Base-by-base conservation (phyloP, 495 filamentous ascomycete species). In the Pyrenula massariospora region DNA sequence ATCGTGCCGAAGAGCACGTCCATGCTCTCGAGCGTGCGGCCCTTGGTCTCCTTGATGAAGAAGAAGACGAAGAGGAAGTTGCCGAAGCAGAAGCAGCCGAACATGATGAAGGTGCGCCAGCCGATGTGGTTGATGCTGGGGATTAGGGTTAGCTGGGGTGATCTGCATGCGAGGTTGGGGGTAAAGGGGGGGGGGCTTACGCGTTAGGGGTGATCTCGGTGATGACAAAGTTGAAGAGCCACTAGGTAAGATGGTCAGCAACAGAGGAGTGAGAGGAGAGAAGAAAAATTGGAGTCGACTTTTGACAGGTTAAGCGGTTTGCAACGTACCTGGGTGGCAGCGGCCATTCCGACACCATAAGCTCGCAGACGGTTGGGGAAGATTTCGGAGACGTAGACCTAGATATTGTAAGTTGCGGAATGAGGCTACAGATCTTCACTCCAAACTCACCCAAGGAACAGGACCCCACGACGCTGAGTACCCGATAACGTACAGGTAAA, bases 1-100 rank as follows among this genome's bases (percentile, higher is more conserved):
- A 75, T 61, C 22, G 66, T 62, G 10, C 73, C 74, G 42, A 77
- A 77, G 11, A 77, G 54, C n/a, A 73, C 52, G 59, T 77, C 74
- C 73, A 76, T 77, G 20, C 75, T 73, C 54, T 78, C 75, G 49
- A 78, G 60, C 24, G 68, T 70, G 23, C 72, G 56, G 1, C 80
- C 79, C 21, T 78, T 80, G 2, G 83, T 87, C 66, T 87, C 84
- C 15, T 81, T 83, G 5, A 86, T 67, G 55, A 74, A 77, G 58
- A 84, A 71, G 62, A 73, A 31, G n/a, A 68, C 64, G 22, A 69
- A 71, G 2, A 67, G 24, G 21, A 63, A 60, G 60, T 66, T 70
- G 24, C 63, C 66, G 22, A 65, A 57, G 53, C 69, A 71, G 69
- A 82, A 80, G 50, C 75, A 69, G 24, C 68, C 76, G 56, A 81